Percentiles rank a stretch among this genome's conserved stretches.
Conservation (phyloP, 208 protist genomes). For the Trypanosoma cruzi region DNA sequence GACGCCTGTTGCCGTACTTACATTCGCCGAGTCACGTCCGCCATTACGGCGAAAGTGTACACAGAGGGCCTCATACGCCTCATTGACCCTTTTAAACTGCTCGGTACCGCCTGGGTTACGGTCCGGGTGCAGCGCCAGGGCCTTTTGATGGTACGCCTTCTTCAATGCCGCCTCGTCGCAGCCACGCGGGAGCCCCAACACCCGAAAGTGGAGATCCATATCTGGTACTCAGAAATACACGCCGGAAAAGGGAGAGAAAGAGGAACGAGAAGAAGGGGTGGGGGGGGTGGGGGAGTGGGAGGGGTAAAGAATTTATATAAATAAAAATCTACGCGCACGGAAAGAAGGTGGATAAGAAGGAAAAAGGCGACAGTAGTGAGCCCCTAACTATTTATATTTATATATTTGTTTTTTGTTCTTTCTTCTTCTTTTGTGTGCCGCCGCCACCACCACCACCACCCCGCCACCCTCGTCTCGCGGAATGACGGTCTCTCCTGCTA, state of each 20-base stretch:
- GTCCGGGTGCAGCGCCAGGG: conserved; percentile 94
- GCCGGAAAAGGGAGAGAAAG: no score
- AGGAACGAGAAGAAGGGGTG: no score
- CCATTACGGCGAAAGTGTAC: conserved; percentile 50
- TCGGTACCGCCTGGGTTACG: conserved; percentile 83
- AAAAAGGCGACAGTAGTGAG: neutral
- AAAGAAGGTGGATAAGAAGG: conserved; percentile 1
- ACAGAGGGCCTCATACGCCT: conserved; percentile 96
- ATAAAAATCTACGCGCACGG: conserved; percentile 11
- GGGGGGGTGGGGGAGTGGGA: no score
- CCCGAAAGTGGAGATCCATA: conserved; percentile 47
- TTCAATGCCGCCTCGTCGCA: conserved; percentile 84
- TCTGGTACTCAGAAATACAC: neutral
- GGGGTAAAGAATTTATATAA: neutral
- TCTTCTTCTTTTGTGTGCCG: no score
- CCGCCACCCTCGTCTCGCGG: no score
- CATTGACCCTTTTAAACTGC: conserved; percentile 86
- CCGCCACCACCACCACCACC: no score
- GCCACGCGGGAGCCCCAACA: conserved; percentile 75
- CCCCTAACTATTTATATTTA: neutral
- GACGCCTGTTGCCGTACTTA: neutral
- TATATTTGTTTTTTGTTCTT: neutral
- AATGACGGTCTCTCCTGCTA: no score
- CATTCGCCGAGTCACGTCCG: conserved; percentile 7
- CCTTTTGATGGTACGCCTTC: conserved; percentile 92